These are phyloP conservation scores for Boeremia lycopersici DNA, from an alignment of 2,329 filamentous ascomycete species.

Conservation along the genomic window DNA sequence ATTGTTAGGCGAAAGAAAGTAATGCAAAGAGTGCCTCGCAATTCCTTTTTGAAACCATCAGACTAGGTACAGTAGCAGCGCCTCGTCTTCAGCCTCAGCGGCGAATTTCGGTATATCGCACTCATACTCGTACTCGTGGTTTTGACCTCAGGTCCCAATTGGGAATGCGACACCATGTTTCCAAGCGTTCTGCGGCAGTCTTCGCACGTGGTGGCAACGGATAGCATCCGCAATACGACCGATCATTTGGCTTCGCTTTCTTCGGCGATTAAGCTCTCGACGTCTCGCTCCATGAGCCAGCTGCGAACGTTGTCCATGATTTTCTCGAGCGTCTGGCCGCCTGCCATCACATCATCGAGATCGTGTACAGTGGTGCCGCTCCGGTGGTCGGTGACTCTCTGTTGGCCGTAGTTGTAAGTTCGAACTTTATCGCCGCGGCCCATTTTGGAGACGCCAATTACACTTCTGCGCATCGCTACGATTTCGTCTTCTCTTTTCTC, in stretches of 20 bases:
- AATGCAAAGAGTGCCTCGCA: too few relatives aligned
- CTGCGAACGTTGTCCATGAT: constrained; percentile 78
- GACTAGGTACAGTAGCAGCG: too few relatives aligned
- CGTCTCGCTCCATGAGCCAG: constrained; percentile 78
- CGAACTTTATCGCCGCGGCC: constrained; percentile 92
- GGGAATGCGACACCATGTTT: not conserved
- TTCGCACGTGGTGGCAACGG: not conserved
- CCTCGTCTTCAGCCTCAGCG: not conserved
- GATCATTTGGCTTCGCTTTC: constrained; percentile 34
- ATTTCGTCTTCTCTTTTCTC: constrained; percentile 86
- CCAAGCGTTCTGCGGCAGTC: not conserved
- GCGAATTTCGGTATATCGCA: constrained; percentile 5
- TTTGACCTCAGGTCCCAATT: not conserved
- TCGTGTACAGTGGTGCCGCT: constrained; percentile 81
- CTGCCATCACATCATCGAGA: constrained; percentile 78
- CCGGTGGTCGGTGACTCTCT: constrained; percentile 87
- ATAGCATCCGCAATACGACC: not conserved
- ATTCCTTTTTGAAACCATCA: too few relatives aligned
- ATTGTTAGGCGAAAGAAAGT: too few relatives aligned
- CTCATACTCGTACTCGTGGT: not conserved
- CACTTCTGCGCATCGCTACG: constrained; percentile 73
- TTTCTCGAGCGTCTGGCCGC: constrained; percentile 72
- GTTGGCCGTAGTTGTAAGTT: constrained; percentile 82
- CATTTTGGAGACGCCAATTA: constrained; percentile 78
- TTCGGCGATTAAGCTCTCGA: constrained; percentile 67